A percentile compares a stretch with the other conserved stretches of the same genome.
These are phyloP conservation scores for Atkinsonella texensis DNA, from an alignment of 2,329 filamentous ascomycete species.

Conservation along the genomic window DNA sequence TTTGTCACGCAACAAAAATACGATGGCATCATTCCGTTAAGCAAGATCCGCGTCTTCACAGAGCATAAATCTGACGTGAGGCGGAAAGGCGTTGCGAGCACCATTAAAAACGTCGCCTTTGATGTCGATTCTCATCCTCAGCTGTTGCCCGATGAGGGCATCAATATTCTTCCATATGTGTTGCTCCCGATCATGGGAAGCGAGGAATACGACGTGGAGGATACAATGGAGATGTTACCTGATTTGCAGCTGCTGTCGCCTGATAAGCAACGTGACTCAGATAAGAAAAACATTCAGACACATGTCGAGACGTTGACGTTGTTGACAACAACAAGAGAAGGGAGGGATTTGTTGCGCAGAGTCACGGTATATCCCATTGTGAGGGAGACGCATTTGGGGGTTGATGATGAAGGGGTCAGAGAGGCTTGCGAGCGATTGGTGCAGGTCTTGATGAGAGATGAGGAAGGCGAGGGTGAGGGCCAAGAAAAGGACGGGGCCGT, in stretches of 20 bases:
- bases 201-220: conserved; percentile 81
- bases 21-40: conserved; percentile 75
- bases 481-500: conserved; percentile 24
- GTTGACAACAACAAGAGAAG: conserved; percentile 65
- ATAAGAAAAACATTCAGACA: conserved; percentile 65
- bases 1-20: conserved; percentile 64
- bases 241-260: conserved; percentile 83
- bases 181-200: conserved; percentile 77
- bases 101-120: conserved; percentile 90
- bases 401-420: conserved; percentile 66
- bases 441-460: conserved; percentile 75
- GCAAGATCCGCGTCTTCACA: conserved; percentile 89
- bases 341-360: conserved; percentile 60
- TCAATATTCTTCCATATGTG: conserved; percentile 79
- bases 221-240: conserved; percentile 73
- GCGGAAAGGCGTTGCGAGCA: conserved; percentile 86
- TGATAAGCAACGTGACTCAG: conserved; percentile 75
- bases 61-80: conserved; percentile 76
- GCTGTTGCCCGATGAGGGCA: conserved; percentile 58
- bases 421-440: conserved; percentile 85
- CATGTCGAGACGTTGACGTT: conserved; percentile 83
- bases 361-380: conserved; percentile 83
- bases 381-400: conserved; percentile 69
- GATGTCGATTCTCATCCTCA: conserved; percentile 60
- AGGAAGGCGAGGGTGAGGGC: conserved; percentile 35